Percentiles rank a stretch among this genome's conserved stretches.
Conservation (phyloP, 768 basidiomycete species). For the Termitomyces sp. region DNA sequence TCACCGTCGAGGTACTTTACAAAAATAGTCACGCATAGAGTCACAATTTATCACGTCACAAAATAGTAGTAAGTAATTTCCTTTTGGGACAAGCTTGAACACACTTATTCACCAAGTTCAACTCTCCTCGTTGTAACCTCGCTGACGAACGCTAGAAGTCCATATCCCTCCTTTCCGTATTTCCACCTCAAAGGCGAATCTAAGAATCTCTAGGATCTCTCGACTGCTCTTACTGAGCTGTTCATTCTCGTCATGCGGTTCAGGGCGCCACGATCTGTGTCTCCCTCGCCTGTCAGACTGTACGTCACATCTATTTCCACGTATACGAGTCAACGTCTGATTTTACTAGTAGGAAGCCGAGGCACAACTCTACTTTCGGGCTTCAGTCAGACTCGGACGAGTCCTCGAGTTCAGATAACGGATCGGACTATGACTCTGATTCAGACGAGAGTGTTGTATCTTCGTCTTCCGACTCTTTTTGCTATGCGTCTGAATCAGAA, state of each 20-base stretch:
- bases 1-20: not conserved
- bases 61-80: too few species aligned
- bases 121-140: not conserved
- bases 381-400: slow-evolving; percentile 48
- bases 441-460: slow-evolving; percentile 23
- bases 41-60: not conserved
- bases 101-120: not conserved
- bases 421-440: slow-evolving; percentile 32
- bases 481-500: slow-evolving; percentile 42
- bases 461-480: slow-evolving; percentile 33
- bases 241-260: slow-evolving; percentile 43
- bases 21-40: not conserved
- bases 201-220: not conserved
- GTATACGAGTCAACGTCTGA: not conserved
- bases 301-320: not conserved
- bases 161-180: not conserved
- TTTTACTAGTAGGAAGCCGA: slow-evolving; percentile 15
- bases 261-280: slow-evolving; percentile 32
- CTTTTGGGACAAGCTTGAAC: not conserved
- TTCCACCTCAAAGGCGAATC: not conserved
- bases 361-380: slow-evolving; percentile 52
- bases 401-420: slow-evolving; percentile 23
- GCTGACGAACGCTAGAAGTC: not conserved
- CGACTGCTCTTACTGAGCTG: not conserved
- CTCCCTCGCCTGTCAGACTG: slow-evolving; percentile 13